phyloP scores from a whole-genome alignment of 2,329 filamentous ascomycete species.

The Cercospora sp. region DNA sequence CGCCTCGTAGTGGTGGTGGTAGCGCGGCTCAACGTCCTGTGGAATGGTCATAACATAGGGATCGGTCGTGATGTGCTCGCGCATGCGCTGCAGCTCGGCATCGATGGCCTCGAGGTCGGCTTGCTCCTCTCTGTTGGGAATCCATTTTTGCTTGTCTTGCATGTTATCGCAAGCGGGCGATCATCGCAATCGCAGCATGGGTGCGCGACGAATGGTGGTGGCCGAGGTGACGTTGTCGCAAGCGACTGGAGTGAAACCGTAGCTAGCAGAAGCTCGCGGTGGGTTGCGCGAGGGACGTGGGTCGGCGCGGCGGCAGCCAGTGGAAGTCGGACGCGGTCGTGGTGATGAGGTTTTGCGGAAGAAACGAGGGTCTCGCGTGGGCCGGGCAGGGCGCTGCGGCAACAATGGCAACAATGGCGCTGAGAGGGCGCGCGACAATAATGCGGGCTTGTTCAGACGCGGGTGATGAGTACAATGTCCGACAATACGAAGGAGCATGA shows the following conservation, averaged over 20 bases:
- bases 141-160: slow-evolving; percentile 24
- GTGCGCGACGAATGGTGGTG: not conserved
- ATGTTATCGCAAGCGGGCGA: slow-evolving; percentile 6
- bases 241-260: not conserved
- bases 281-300: not conserved
- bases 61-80: slow-evolving; percentile 43
- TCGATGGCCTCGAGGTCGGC: slow-evolving; percentile 46
- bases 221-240: not conserved
- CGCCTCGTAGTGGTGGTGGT: slow-evolving; percentile 45
- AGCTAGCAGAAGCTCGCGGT: not conserved
- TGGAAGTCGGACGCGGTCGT: not conserved
- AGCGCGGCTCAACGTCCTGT: slow-evolving; percentile 44
- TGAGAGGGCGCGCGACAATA: not conserved
- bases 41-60: slow-evolving; percentile 53
- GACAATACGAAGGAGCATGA: not conserved
- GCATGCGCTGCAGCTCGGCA: slow-evolving; percentile 47
- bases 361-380: slow-evolving; percentile 6
- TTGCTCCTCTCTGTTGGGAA: slow-evolving; percentile 31
- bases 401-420: slow-evolving; percentile 6
- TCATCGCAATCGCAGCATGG: slow-evolving; percentile 6
- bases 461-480: not conserved
- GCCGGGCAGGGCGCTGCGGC: not conserved
- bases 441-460: not conserved
- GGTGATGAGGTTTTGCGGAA: not conserved
- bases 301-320: not conserved